Evolutionary conservation across 495 filamentous ascomycete genomes (phyloP).

Genomic region (Lasiosphaeris hirsuta): DNA sequence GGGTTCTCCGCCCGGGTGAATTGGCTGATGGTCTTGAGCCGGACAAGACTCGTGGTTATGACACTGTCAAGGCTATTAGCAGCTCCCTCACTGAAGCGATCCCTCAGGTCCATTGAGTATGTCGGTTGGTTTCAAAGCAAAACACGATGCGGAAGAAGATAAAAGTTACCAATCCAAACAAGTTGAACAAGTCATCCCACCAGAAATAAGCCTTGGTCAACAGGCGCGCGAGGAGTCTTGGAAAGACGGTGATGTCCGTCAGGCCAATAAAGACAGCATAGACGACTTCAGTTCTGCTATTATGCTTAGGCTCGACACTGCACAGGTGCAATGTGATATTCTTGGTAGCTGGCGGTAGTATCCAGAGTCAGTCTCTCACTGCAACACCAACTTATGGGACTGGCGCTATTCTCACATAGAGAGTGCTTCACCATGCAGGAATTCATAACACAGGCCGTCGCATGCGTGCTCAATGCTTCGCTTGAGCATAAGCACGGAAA

Average conservation of each 20-base stretch:
- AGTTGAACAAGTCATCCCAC: conserved; percentile 33
- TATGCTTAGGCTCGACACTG: neutral
- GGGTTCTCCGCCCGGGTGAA: conserved; percentile 26
- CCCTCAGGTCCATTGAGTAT: no score
- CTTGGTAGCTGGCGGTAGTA: conserved; percentile 17
- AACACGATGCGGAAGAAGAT: neutral
- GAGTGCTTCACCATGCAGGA: conserved; percentile 21
- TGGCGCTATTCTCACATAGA: conserved; percentile 12
- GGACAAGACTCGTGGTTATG: conserved; percentile 29
- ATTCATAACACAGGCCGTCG: conserved; percentile 12
- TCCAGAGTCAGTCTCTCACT: neutral
- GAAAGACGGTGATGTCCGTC: conserved; percentile 19
- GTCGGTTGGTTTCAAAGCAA: neutral
- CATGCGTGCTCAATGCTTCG: neutral
- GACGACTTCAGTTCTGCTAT: conserved; percentile 15
- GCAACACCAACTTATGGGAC: neutral
- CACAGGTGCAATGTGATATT: conserved; percentile 21
- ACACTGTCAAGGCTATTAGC: conserved; percentile 15
- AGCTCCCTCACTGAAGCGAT: no score
- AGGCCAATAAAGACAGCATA: conserved; percentile 23
- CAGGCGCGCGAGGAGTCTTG: conserved; percentile 28
- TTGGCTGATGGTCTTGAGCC: conserved; percentile 29
- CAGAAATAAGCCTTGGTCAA: conserved; percentile 31
- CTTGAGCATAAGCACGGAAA: conserved; percentile 23
- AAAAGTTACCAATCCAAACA: conserved; percentile 23